Evolutionary conservation across 75 land plant species (phyloP).

Genomic region (Gnetum montanum): DNA sequence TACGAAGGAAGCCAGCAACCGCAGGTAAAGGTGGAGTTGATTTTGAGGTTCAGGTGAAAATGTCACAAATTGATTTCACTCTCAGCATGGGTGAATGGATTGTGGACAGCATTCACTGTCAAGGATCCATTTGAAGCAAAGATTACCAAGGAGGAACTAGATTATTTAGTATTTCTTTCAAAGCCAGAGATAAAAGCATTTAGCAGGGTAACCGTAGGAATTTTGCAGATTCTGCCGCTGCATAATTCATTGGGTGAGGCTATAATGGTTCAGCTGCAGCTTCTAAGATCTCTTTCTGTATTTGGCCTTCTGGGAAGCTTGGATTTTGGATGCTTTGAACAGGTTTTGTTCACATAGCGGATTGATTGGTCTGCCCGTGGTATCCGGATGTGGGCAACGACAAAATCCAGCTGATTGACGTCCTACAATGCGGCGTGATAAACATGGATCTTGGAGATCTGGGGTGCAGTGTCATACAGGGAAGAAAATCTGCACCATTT

Average conservation of each 20-base stretch:
- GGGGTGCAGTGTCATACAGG: constrained; percentile 6
- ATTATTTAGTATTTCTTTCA: constrained; percentile 55
- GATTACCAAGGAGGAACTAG: constrained; percentile 83
- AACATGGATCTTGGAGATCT: constrained; percentile 4
- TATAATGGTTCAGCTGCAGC: constrained; percentile 55
- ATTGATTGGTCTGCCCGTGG: not conserved
- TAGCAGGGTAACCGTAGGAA: constrained; percentile 89
- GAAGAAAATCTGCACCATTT: constrained; percentile 1
- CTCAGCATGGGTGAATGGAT: constrained; percentile 57
- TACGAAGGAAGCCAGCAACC: constrained; percentile 16
- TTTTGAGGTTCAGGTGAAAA: constrained; percentile 51
- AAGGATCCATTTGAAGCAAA: constrained; percentile 89
- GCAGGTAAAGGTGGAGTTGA: constrained; percentile 46
- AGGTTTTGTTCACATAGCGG: not conserved
- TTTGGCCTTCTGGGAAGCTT: not conserved
- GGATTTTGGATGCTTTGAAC: not conserved
- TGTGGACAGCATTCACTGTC: constrained; percentile 70
- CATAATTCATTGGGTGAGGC: constrained; percentile 70
- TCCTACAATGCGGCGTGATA: not conserved
- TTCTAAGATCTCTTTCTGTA: not conserved
- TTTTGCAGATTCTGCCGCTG: constrained; percentile 71
- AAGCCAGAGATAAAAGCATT: constrained; percentile 84
- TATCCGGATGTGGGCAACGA: not conserved
- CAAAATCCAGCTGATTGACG: not conserved
- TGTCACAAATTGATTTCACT: constrained; percentile 31